Conservation (phyloP, 495 filamentous ascomycete genomes). For the Cercophora newfieldiana region DNA sequence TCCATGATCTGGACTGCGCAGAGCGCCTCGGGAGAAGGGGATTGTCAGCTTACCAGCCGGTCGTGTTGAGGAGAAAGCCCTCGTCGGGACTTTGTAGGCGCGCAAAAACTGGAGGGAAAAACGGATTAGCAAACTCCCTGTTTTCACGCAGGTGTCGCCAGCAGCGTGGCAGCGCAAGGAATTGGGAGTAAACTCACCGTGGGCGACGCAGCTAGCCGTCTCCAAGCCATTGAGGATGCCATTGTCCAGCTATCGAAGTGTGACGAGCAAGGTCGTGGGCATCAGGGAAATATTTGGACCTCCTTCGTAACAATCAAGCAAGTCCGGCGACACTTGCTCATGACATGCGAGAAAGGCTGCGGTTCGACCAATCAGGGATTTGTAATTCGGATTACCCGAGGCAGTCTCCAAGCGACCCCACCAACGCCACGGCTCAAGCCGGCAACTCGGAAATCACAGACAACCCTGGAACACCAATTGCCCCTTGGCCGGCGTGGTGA, state of each 20-base stretch:
- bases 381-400: slow-evolving; percentile 39
- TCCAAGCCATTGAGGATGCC: slow-evolving; percentile 55
- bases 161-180: background rate
- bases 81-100: slow-evolving; percentile 52
- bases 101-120: slow-evolving; percentile 46
- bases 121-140: slow-evolving; percentile 18
- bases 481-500: no score
- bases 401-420: slow-evolving; percentile 5
- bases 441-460: background rate
- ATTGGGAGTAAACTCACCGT: slow-evolving; percentile 39
- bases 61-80: slow-evolving; percentile 82
- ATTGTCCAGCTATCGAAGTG: slow-evolving; percentile 39
- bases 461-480: background rate
- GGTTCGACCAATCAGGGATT: slow-evolving; percentile 26
- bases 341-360: background rate
- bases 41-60: slow-evolving; percentile 64
- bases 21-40: background rate
- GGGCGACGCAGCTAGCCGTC: slow-evolving; percentile 46
- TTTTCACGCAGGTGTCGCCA: background rate
- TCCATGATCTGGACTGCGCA: background rate
- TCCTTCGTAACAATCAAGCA: slow-evolving; percentile 12
- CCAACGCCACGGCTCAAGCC: no score
- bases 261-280: slow-evolving; percentile 27
- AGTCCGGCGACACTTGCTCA: background rate
- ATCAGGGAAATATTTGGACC: slow-evolving; percentile 35